Evolutionary conservation across 495 filamentous ascomycete genomes (phyloP).

Genomic region (Penicillium taxi): DNA sequence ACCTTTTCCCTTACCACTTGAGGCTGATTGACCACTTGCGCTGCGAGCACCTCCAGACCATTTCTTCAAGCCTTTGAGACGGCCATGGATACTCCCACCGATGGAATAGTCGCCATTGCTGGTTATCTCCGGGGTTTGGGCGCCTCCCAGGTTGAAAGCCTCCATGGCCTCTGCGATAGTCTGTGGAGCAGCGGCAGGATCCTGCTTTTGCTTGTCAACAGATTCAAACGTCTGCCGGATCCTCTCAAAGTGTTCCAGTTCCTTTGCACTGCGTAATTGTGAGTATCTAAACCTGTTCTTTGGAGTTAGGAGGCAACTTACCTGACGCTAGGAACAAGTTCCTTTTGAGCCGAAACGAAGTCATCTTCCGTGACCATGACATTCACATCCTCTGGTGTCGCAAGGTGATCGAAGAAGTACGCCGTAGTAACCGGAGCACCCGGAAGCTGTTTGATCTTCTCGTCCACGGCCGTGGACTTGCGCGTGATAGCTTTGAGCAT

Average conservation of each 20-base stretch:
- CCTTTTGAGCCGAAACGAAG: constrained; percentile 68
- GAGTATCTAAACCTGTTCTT: constrained; percentile 7
- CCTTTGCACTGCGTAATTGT: constrained; percentile 58
- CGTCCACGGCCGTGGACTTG: constrained; percentile 75
- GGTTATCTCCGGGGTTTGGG: constrained; percentile 13
- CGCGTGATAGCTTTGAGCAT: constrained; percentile 98
- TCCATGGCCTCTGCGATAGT: constrained; percentile 35
- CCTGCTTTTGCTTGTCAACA: constrained; percentile 34
- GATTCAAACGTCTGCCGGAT: constrained; percentile 78
- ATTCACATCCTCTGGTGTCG: constrained; percentile 69
- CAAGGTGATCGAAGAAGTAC: constrained; percentile 90
- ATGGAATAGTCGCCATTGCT: constrained; percentile 25
- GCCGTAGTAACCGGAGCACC: constrained; percentile 66
- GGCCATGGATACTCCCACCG: constrained; percentile 15
- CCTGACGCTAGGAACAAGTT: constrained; percentile 86
- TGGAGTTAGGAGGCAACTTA: constrained; percentile 22
- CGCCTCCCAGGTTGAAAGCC: constrained; percentile 24
- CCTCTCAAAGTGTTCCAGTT: constrained; percentile 82
- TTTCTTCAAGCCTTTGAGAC: constrained; percentile 28
- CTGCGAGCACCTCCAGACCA: constrained; percentile 22
- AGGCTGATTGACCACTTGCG: constrained; percentile 21
- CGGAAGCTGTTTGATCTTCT: constrained; percentile 59
- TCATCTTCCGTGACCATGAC: constrained; percentile 85
- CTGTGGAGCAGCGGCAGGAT: constrained; percentile 24
- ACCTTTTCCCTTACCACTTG: constrained; percentile 33